These are phyloP conservation scores for Leccinum arenicola DNA, from an alignment of 768 basidiomycete genomes.

Conservation along the genomic window DNA sequence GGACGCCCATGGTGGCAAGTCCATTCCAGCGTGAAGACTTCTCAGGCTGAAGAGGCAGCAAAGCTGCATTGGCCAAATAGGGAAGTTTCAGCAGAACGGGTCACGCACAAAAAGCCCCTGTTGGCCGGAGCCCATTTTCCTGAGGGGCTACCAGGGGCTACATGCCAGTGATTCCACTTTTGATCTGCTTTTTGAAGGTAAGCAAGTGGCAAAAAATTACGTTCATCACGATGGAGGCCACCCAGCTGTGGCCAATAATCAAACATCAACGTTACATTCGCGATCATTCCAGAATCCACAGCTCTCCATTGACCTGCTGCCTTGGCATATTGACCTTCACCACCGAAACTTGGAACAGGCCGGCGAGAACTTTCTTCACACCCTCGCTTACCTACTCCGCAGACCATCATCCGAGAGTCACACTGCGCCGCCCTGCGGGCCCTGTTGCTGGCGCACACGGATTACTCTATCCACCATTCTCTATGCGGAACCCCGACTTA, in stretches of 20 bases:
- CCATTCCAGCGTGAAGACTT: slow-evolving; percentile 1
- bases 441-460: background rate
- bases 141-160: background rate
- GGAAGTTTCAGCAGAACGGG: background rate
- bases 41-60: background rate
- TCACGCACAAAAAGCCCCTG: background rate
- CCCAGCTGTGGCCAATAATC: slow-evolving; percentile 5
- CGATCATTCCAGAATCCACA: background rate
- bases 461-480: background rate
- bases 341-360: background rate
- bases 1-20: slow-evolving; percentile 46
- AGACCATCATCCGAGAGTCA: too few relatives aligned
- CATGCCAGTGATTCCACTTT: background rate
- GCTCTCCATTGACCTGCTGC: background rate
- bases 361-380: too few relatives aligned
- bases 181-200: slow-evolving; percentile 2
- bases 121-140: background rate
- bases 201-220: slow-evolving; percentile 6
- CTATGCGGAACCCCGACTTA: background rate
- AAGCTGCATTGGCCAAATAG: slow-evolving; percentile 2
- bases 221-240: background rate
- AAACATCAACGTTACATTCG: background rate
- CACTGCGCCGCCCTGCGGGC: too few relatives aligned
- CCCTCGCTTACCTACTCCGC: too few relatives aligned
- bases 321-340: background rate